Base-by-base conservation (phyloP, 768 basidiomycete genomes). In the Pulveroboletus sp. region DNA sequence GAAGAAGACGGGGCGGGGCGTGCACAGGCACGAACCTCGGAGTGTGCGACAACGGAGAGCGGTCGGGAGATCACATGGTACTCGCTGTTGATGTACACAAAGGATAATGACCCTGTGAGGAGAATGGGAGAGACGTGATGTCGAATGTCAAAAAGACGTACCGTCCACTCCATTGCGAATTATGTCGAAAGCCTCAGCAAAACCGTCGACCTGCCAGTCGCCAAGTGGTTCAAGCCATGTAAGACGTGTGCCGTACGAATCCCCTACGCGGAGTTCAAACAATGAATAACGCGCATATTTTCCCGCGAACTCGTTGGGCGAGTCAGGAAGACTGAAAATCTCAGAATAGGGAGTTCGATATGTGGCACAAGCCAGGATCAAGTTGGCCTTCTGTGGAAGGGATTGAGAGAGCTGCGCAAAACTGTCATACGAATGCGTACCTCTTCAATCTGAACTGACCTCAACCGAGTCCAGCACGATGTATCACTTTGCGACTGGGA, bases 201-300 rank as follows among this genome's bases (percentile, higher is more conserved):
- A 71, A 10, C 82, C 78, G 36, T 78, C 74, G 6, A 81, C 61
- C 21, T 73, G 59, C 80, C 82, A 84, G 40, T 81, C 77, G 7
- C 79, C 78, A 9, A 85, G 54, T 37, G 71, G 70, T 45, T 71
- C 71, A 1, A 86, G 70, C 26, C 56, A 61, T 12, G 65, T 52
- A 24, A 56, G 50, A 11, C 56, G 15, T 9, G 65, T 49, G 15
- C 42, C 30, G 18, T 54, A 45, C 32, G 46, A 11, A 17, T 66
- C 65, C 14, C 59, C 66, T 10, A 62, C 49, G 40, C 50, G 57
- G 26, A 66, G 57, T 46, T 67, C 50, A 45, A 66, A 67, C 43
- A 66, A 36, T 12, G 63, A 55, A 42, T 56, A 61, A 24, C 46
- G 42, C 30, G 60, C 56, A 35, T 3, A 5, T 37, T 53, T 55